Evolutionary conservation across 148 eudicot genomes (phyloP), one percentile per base, ranked within the genome.

Genomic region (Beta vulgaris): DNA sequence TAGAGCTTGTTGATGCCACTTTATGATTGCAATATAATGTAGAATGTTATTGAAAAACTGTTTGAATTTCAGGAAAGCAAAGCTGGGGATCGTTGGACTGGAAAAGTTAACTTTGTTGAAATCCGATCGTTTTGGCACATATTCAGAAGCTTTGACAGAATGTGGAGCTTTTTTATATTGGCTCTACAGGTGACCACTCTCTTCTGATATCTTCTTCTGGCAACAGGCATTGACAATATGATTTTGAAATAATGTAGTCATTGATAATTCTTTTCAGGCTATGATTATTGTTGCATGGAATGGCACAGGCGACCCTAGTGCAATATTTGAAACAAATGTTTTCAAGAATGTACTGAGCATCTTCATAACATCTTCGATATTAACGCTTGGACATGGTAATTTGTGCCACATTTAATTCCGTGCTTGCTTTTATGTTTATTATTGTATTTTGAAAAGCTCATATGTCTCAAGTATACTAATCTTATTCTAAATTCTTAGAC

Each of bases 261-360:
- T 14, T 49, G 63, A 23, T 26, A 4, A 43, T 75, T 54, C 3
- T 79, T 29, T 80, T 53, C 82, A 96, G 99, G 99, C 94, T 82
- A 96, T 96, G 99, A 88, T 96, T 57, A 96, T 96, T 84, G 78
- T 96, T 87, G 99, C 98, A 35, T 96, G 99, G 98, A 87, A 92
- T 86, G 91, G 95, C 53, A 79, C 91, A 16, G 98, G 97, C 54
- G 80, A 91, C 37, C 95, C 87, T 23, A 87, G 82, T 84, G 76
- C 89, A 72, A 79, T 93, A 31, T 96, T 96, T 76, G 79, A 78
- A 71, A 34, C 85, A 42, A 73, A 77, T 74, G 90, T 89, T 77
- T 96, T 96, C 84, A 89, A 85, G 79, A 87, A 86, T 87, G 99
- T 96, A 29, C 82, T 96, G 64, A 91, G 97, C 79, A 81, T 96